Evolutionary conservation across 1,284 basidiomycete genomes (phyloP), one percentile per base, ranked within the genome.

Genomic region (Cryptococcus jaspeensis): DNA sequence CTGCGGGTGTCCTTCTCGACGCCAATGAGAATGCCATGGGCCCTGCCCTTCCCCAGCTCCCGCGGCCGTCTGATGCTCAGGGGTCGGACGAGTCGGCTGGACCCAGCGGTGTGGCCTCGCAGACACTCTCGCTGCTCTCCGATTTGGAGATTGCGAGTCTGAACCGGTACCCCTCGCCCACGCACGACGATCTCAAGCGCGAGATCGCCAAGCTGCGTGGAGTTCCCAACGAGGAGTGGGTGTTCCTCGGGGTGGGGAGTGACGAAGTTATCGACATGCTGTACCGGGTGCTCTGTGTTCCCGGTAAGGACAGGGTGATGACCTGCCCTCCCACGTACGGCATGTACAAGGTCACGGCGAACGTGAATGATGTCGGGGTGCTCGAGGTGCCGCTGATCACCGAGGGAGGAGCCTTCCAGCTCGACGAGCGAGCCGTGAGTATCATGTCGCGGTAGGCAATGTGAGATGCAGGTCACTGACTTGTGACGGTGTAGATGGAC

Each of bases 21-120:
- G 96, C 96, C 35, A 99, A 98, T 77, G 95, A 99, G 80, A 98
- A 99, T 74, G 84, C 92, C 0, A 82, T 95, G 44, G 95, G 95
- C 0, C 90, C 92, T 71, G 87, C 90, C 1, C 85, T 97, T n/a
- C 80, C 83, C 2, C 20, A 35, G 3, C n/a, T 50, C 18, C 37
- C 49, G 20, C 47, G 53, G 35, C n/a, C n/a, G 18, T 6, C 54
- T 58, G 5, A 43, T 41, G n/a, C 43, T 46, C 15, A 47, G 49
- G 40, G 45, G 3, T 28, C 23, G 9, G 44, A 37, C 22, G 43
- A 47, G 7, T 15, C 53, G 8, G 53, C 50, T 15, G 55, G 58
- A 6, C 37, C 43, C 28, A 36, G 37, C 16, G 47, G 48, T 1
- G 51, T 63, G 20, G 64, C 64, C 5, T 56, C 65, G 22, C 61